These are phyloP conservation scores for Metschnikowia aberdeeniae DNA, from an alignment of 805 yeast species.

Conservation along the genomic window DNA sequence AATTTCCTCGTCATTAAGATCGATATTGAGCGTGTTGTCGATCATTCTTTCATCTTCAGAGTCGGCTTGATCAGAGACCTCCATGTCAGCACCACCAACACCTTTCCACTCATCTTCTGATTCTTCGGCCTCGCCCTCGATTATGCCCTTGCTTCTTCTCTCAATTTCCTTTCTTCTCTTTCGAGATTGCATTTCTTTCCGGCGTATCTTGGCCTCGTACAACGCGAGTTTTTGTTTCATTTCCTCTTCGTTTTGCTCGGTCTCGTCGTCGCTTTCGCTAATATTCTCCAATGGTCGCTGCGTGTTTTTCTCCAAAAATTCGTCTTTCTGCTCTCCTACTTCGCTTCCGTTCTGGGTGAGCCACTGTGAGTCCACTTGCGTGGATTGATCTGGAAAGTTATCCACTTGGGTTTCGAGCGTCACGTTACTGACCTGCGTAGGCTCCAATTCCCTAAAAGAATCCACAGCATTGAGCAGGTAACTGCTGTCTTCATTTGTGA, in stretches of 20 bases:
- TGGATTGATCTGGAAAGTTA: not conserved
- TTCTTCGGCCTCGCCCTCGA: conserved; percentile 83
- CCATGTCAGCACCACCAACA: conserved; percentile 69
- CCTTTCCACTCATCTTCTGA: conserved; percentile 89
- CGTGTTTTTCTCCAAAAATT: conserved; percentile 1
- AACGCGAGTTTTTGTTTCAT: conserved; percentile 29
- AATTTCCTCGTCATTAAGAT: conserved; percentile 54
- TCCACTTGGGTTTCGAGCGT: conserved; percentile 18
- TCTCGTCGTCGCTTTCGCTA: not conserved
- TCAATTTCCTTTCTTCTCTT: conserved; percentile 49
- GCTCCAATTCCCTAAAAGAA: conserved; percentile 21
- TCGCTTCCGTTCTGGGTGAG: conserved; percentile 5
- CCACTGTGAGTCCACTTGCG: conserved; percentile 7
- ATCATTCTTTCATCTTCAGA: conserved; percentile 77
- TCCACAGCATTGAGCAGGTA: not conserved
- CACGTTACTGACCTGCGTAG: conserved; percentile 13
- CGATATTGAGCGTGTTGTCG: conserved; percentile 60
- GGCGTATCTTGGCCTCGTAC: conserved; percentile 37
- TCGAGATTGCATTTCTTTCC: conserved; percentile 31
- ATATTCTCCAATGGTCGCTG: not conserved
- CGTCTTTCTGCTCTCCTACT: not conserved
- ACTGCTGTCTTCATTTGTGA: not conserved
- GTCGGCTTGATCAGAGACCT: conserved; percentile 53
- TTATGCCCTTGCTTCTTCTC: conserved; percentile 53
- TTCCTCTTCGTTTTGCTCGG: conserved; percentile 24